Conservation (phyloP, 805 yeast genomes). For the Candida insectorum region DNA sequence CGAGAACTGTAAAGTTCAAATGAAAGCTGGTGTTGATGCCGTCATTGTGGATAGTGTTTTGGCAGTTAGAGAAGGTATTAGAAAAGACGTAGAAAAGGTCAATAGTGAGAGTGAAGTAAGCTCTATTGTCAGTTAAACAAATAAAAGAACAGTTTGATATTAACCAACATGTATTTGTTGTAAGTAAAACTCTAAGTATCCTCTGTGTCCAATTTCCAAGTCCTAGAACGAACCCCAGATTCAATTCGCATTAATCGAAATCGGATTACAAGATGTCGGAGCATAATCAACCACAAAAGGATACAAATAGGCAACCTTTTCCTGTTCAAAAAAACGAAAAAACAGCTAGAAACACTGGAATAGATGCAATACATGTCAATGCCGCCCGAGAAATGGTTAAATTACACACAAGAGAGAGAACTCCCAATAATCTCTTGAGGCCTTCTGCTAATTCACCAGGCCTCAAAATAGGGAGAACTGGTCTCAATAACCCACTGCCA, state of each 20-base stretch:
- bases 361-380: conserved; percentile 53
- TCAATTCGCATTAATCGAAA: not conserved
- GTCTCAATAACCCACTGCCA: not conserved
- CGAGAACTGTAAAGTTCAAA: conserved; percentile 75
- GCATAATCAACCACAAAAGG: too few species aligned
- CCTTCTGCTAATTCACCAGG: not conserved
- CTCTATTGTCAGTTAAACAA: conserved; percentile 1
- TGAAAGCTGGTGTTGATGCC: conserved; percentile 95
- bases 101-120: conserved; percentile 8
- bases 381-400: conserved; percentile 63
- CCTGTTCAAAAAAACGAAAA: too few species aligned
- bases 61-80: conserved; percentile 84
- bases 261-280: not conserved
- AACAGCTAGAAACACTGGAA: too few species aligned
- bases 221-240: too few species aligned
- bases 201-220: too few species aligned
- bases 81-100: conserved; percentile 24
- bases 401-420: conserved; percentile 45
- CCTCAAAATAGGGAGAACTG: not conserved
- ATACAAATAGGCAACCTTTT: too few species aligned
- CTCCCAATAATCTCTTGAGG: conserved; percentile 5
- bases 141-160: too few species aligned
- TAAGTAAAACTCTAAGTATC: too few species aligned
- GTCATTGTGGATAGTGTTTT: conserved; percentile 95
- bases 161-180: too few species aligned